Evolutionary conservation across 2,329 filamentous ascomycete genomes (phyloP).

Genomic region (Pseudogymnoascus sp.): DNA sequence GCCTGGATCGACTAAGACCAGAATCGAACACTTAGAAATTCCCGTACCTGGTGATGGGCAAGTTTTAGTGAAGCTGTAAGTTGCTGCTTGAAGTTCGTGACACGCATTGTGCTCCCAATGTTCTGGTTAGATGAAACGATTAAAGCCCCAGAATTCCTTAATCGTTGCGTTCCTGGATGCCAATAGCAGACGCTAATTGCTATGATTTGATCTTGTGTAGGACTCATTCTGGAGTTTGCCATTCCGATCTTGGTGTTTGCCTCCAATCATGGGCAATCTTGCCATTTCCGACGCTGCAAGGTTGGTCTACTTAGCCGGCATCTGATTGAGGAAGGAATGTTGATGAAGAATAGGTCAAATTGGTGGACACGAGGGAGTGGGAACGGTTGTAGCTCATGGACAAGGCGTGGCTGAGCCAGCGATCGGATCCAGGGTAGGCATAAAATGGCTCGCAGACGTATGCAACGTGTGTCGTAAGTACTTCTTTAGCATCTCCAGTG

Average conservation of each 20-base stretch:
- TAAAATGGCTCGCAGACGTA: constrained; percentile 53
- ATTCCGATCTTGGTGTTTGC: constrained; percentile 54
- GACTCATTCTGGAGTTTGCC: constrained; percentile 58
- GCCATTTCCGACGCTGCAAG: neutral
- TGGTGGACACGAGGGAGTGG: constrained; percentile 63
- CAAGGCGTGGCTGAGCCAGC: constrained; percentile 47
- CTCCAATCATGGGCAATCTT: constrained; percentile 32
- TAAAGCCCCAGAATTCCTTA: no score
- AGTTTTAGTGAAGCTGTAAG: no score
- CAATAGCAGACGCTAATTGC: no score
- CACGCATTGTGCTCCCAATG: no score
- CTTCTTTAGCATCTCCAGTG: constrained; percentile 26
- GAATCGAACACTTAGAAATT: no score
- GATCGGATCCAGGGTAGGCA: constrained; percentile 59
- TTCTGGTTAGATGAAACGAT: no score
- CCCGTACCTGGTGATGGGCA: no score
- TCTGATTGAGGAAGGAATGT: no score
- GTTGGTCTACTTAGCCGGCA: no score
- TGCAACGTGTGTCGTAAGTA: constrained; percentile 42
- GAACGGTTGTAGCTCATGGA: constrained; percentile 57
- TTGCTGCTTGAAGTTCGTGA: no score
- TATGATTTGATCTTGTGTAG: constrained; percentile 23
- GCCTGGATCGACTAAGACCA: no score
- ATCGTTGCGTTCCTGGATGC: no score
- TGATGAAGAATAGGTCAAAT: constrained; percentile 42